Conservation (phyloP, 2,329 filamentous ascomycete genomes). For the Penicillium sp. region DNA sequence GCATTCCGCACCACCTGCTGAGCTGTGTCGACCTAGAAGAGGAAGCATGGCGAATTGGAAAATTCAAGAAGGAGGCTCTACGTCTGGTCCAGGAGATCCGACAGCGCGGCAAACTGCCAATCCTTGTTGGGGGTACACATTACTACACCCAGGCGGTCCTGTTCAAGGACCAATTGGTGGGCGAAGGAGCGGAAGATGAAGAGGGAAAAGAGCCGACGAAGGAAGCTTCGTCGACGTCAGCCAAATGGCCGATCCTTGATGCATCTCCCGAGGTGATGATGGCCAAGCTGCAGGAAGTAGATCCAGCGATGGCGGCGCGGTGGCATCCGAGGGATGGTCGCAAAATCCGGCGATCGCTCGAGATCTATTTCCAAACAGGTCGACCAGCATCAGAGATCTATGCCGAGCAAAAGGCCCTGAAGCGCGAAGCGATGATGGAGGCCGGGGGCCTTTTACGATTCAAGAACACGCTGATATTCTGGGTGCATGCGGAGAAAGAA, state of each 20-base stretch:
- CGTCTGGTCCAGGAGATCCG: slow-evolving; percentile 73
- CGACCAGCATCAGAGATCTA: slow-evolving; percentile 82
- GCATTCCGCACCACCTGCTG: slow-evolving; percentile 83
- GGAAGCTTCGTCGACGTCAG: slow-evolving; percentile 25
- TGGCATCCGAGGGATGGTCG: slow-evolving; percentile 94
- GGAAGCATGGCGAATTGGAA: slow-evolving; percentile 77
- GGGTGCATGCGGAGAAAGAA: slow-evolving; percentile 75
- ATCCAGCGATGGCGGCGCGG: slow-evolving; percentile 80
- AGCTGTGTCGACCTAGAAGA: slow-evolving; percentile 72
- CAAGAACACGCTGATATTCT: slow-evolving; percentile 67
- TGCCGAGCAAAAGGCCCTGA: slow-evolving; percentile 62
- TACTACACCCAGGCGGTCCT: slow-evolving; percentile 91
- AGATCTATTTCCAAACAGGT: slow-evolving; percentile 84
- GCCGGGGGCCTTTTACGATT: slow-evolving; percentile 47
- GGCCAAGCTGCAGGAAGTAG: slow-evolving; percentile 70
- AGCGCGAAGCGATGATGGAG: slow-evolving; percentile 23
- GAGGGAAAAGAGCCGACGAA: slow-evolving; percentile 25
- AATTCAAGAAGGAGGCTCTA: slow-evolving; percentile 69
- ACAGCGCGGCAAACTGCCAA: slow-evolving; percentile 72
- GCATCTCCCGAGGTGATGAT: slow-evolving; percentile 69
- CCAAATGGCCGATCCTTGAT: slow-evolving; percentile 67
- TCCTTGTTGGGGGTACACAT: slow-evolving; percentile 90
- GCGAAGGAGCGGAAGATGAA: slow-evolving; percentile 27
- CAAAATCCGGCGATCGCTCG: slow-evolving; percentile 84
- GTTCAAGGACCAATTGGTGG: slow-evolving; percentile 69